Evolutionary conservation across 495 filamentous ascomycete genomes (phyloP), one percentile per base, ranked within the genome.

Genomic region (Talaromyces trachyspermus): DNA sequence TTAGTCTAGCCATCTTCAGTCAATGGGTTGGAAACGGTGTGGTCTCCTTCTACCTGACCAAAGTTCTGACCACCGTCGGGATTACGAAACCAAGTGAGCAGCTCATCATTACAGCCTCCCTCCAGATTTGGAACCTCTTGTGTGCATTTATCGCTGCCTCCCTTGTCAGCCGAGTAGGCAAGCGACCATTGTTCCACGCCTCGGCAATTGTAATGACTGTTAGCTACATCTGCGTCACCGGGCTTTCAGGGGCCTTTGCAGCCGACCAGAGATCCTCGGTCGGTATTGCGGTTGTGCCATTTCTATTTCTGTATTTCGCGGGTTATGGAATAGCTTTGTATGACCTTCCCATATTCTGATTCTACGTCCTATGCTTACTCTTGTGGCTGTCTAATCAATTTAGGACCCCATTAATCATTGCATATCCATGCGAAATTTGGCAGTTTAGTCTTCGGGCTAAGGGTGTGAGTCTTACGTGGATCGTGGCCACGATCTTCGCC

Each of bases 371-470:
- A 30, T 24, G 17, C 15, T 18, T 38, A 11, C 32, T 12, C 10
- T 11, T 39, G 26, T 11, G 9, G 10, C 10, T 10, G 14, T 32
- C 29, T 32, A 32, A 32, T n/a, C 29, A 32, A 32, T 42, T 29
- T 12, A 62, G 59, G 22, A 85, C 78, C 0, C 77, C 79, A 24
- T 63, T 85, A 24, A 56, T 85, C 12, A 74, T 80, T 46, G 74
- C 81, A 12, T 81, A 83, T 49, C 75, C 76, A 0, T 67, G 79
- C 43, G 83, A 86, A 65, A 76, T 86, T 26, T 67, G 82, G 39
- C 79, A 79, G 0, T 86, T 78, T 67, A 72, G 75, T 37, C 66
- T 86, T 27, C 75, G 81, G 10, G 77, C 81, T 19, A 83, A 81
- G 61, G 80, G 82, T 37, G 72, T 85, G 59, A 78, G 81, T 64